Evolutionary conservation across 805 yeast species (phyloP), one percentile per base, ranked within the genome.

Genomic region (Metschnikowia proteae): DNA sequence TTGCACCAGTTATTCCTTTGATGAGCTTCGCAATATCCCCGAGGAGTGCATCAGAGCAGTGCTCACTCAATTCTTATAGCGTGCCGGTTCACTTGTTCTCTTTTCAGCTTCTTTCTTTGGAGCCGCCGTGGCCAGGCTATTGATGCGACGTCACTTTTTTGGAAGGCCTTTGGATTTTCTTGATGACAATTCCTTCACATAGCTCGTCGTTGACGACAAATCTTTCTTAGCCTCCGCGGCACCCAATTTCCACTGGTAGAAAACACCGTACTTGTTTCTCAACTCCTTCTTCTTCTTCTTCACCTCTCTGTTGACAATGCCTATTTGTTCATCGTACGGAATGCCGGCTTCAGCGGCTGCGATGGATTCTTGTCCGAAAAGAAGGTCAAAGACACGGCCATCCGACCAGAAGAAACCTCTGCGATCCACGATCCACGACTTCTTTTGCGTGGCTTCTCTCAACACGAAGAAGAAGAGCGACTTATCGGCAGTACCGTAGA

Each of bases 321-420:
- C 79, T 57, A 78, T 64, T 63, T 79, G 76, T 58, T 78, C 83
- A 61, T 84, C 84, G 61, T 82, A 75, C 11, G 82, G 78, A 49
- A 82, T 65, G 8, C 88, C 89, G 43, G 77, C 79, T 63, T 87
- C 92, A 3, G 94, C 91, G 50, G 79, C 84, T 13, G 82, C 84
- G n/a, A 87, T 62, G 1, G 86, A 67, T 61, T 87, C 94, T 60
- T 86, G 84, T 23, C 95, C 94, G 57, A 88, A 85, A n/a, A 88
- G 59, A 45, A 81, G 78, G 63, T 88, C 96, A 66, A 84, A 85
- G 1, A 88, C 85, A 50, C 96, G 74, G 11, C 96, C 96, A 64
- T 88, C 96, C 31, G 94, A 91, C 96, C 96, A 88, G 69, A 86
- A 88, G 74, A 89, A 88, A 9, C 96, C 96, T 58, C 82, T 83